Base-by-base conservation (phyloP, 129 eudicot genomes). In the Deinandra increscens region DNA sequence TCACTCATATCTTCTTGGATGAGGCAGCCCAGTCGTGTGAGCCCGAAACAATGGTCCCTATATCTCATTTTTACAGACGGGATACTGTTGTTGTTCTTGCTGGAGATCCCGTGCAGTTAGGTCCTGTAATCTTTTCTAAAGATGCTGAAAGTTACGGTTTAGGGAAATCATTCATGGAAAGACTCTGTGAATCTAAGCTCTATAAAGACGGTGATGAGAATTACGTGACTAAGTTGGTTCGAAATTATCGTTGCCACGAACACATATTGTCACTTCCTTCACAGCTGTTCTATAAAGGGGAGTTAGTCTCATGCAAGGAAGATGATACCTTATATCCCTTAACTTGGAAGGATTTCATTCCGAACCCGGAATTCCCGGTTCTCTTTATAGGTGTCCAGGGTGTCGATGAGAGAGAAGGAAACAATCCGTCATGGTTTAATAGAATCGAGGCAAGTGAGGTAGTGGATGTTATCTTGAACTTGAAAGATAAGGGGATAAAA, bases 11-110 rank as follows among this genome's bases (percentile, higher is more conserved):
- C 42, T 87, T 93, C 81, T 62, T 93, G 70, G 99, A 93, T 19
- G 99, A 93, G 75, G 99, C 97, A 48, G 97, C 88, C 67, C 99
- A 93, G 62, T 95, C 97, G 42, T 93, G 95, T 13, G 97, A 93
- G 82, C 99, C 99, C 0, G 99, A 93, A 66, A 83, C 97, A 9
- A 83, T 89, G 97, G 82, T 93, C 73, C 97, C 97, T 2, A 41
- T 93, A 5, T 87, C 97, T 64, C 84, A 93, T 54, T 86, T 87
- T 70, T 83, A 83, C 58, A 44, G 79, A 38, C 62, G 69, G 41
- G 44, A 78, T 22, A 83, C 92, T 0, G 87, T 84, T n/a, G 86
- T 93, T 45, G 92, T 87, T 46, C 95, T 93, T 49, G 99, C 97
- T 41, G 99, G 97, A 14, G 99, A 93, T 53, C 97, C 95, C 2